A percentile compares a stretch with the other conserved stretches of the same genome.
Conservation (phyloP, 768 basidiomycete genomes). For the Boletus subparvulus region DNA sequence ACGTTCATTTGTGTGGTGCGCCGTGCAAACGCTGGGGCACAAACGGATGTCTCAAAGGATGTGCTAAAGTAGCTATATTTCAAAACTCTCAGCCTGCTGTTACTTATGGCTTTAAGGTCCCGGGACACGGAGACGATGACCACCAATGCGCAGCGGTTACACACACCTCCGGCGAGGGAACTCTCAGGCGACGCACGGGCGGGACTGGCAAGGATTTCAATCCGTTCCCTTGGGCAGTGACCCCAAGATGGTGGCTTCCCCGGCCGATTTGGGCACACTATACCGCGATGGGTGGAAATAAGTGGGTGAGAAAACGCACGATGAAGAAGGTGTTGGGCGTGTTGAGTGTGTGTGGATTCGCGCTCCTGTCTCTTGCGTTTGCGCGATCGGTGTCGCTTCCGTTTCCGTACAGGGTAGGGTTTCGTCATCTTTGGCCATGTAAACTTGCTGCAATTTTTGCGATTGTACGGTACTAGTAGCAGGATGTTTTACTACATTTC, state of each 20-base stretch:
- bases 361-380: slow-evolving; percentile 5
- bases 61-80: slow-evolving; percentile 41
- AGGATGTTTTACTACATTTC: slow-evolving; percentile 86
- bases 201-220: too few relatives aligned
- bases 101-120: slow-evolving; percentile 35
- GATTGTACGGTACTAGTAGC: not conserved
- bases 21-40: slow-evolving; percentile 46
- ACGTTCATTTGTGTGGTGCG: slow-evolving; percentile 54
- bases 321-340: not conserved
- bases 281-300: slow-evolving; percentile 25
- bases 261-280: slow-evolving; percentile 37
- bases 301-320: slow-evolving; percentile 22
- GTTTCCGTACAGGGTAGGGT: slow-evolving; percentile 4
- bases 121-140: slow-evolving; percentile 45
- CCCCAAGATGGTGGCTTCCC: slow-evolving; percentile 28
- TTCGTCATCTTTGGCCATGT: not conserved
- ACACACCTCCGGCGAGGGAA: slow-evolving; percentile 49
- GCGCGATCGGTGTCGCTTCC: slow-evolving; percentile 5
- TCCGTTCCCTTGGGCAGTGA: too few relatives aligned
- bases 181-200: too few relatives aligned
- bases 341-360: slow-evolving; percentile 2
- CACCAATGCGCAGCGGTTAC: slow-evolving; percentile 52
- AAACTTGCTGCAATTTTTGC: too few relatives aligned
- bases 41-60: slow-evolving; percentile 51
- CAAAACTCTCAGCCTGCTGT: not conserved